Base-by-base conservation (phyloP, 257 asterid genomes). In the Solanum habrochaites region DNA sequence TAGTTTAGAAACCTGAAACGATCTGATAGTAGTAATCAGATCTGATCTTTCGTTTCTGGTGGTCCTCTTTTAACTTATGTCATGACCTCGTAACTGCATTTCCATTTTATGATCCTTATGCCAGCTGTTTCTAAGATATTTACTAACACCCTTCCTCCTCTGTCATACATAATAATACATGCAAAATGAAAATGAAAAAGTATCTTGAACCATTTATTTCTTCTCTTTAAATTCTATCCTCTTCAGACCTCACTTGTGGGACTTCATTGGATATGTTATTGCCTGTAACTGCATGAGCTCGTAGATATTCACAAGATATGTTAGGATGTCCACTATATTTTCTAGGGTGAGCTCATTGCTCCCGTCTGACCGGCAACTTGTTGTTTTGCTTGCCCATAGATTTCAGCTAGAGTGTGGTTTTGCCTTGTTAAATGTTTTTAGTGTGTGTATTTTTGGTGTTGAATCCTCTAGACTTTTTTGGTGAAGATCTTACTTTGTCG, bases 1-100 rank as follows among this genome's bases (percentile, higher is more conserved):
- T 29, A 18, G 85, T 5, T 49, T 81, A 40, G 45, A 42, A 69
- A 9, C 82, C 67, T 85, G 86, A 70, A 70, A 69, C 9, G 69
- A 85, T 67, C 82, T 78, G 83, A n/a, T 42, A 25, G 83, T 77
- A 77, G 45, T 8, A 77, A 25, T 77, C 40, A 43, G 83, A 43
- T 77, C 83, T 25, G 27, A 47, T 80, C 85, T 80, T 45, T 47
- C 85, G 25, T 88, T 81, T 49, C 85, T 37, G 82, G 92, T 91
- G 94, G 93, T 90, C 94, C 92, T 85, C 25, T 42, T 52, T 85
- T 75, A 52, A 49, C 64, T 37, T 37, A 87, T 88, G 86, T 87
- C 92, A 60, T 60, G 77, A 89, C 80, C 91, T 90, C 60, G 71
- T 78, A 87, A 85, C 88, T 87, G 90, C 90, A 27, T 86, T 86